These are phyloP conservation scores for Fusarium sp. DNA, from an alignment of 2,329 filamentous ascomycete species.

Conservation along the genomic window DNA sequence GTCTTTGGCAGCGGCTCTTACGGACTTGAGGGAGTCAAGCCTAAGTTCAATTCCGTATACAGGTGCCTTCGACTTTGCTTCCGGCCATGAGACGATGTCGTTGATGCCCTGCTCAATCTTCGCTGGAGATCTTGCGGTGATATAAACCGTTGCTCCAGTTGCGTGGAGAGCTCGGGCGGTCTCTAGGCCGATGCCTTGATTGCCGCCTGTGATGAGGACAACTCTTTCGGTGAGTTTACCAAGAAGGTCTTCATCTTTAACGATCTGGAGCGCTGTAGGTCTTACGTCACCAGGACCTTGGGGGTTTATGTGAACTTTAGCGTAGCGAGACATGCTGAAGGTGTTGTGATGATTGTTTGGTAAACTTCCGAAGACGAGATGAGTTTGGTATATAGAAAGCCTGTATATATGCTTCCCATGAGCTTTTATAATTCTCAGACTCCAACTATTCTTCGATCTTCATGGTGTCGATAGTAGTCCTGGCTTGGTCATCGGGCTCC, in stretches of 20 bases:
- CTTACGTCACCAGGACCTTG: slow-evolving; percentile 27
- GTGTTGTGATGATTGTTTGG: rapidly evolving
- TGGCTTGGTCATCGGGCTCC: not conserved
- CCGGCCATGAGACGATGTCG: not conserved
- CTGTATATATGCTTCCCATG: rapidly evolving
- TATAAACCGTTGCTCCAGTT: not conserved
- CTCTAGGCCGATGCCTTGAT: slow-evolving; percentile 11
- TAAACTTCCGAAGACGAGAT: rapidly evolving
- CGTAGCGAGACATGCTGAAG: slow-evolving; percentile 9
- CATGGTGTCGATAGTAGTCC: not conserved
- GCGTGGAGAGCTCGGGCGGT: slow-evolving; percentile 3
- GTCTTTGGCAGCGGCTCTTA: not conserved
- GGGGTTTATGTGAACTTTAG: not conserved
- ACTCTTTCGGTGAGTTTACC: not conserved
- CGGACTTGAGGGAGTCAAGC: slow-evolving; percentile 10
- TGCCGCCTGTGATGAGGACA: slow-evolving; percentile 15
- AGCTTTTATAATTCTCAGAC: not conserved
- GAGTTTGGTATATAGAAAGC: rapidly evolving
- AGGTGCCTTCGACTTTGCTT: not conserved
- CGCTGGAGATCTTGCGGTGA: not conserved
- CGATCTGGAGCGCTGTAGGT: slow-evolving; percentile 23
- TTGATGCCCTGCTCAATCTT: slow-evolving; percentile 7
- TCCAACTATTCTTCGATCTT: not conserved
- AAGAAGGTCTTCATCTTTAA: not conserved
- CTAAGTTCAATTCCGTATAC: not conserved